Evolutionary conservation across 2,329 filamentous ascomycete genomes (phyloP).

Genomic region (Monilinia fructicola): DNA sequence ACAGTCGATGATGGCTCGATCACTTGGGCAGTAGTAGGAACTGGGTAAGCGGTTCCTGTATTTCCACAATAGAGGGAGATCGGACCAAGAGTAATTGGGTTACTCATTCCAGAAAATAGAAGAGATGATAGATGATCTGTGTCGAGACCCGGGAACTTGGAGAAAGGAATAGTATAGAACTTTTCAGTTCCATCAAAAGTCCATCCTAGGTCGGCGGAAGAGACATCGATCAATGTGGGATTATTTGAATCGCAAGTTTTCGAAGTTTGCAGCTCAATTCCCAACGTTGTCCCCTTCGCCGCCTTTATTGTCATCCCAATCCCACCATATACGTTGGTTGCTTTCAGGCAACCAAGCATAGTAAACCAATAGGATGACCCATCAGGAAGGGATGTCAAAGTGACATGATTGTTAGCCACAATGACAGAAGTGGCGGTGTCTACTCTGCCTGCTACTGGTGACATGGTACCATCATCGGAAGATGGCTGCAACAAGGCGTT

Average conservation of each 20-base stretch:
- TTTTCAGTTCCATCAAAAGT: constrained; percentile 59
- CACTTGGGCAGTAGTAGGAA: constrained; percentile 45
- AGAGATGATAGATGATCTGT: constrained; percentile 53
- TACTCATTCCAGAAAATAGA: constrained; percentile 50
- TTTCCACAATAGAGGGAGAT: constrained; percentile 59
- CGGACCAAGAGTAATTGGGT: constrained; percentile 53
- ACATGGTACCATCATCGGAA: constrained; percentile 58
- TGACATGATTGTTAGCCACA: constrained; percentile 53
- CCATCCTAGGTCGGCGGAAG: constrained; percentile 55
- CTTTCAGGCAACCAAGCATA: constrained; percentile 55
- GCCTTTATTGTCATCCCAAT: constrained; percentile 57
- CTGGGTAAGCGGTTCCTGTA: constrained; percentile 50
- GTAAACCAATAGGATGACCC: constrained; percentile 58
- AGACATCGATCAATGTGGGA: constrained; percentile 31
- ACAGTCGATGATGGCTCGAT: constrained; percentile 49
- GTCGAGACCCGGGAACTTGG: constrained; percentile 52
- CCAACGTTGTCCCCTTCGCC: constrained; percentile 50
- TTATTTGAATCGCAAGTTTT: constrained; percentile 43
- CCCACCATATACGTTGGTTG: constrained; percentile 52
- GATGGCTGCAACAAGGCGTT: constrained; percentile 57
- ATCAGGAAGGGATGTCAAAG: constrained; percentile 49
- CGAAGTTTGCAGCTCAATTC: constrained; percentile 52
- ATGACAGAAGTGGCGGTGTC: constrained; percentile 47
- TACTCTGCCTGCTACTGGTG: constrained; percentile 29
- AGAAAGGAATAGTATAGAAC: constrained; percentile 58